Base-by-base conservation (phyloP, 225 moss, liverwort and hornwort genomes). In the Sphagnum tenellum region DNA sequence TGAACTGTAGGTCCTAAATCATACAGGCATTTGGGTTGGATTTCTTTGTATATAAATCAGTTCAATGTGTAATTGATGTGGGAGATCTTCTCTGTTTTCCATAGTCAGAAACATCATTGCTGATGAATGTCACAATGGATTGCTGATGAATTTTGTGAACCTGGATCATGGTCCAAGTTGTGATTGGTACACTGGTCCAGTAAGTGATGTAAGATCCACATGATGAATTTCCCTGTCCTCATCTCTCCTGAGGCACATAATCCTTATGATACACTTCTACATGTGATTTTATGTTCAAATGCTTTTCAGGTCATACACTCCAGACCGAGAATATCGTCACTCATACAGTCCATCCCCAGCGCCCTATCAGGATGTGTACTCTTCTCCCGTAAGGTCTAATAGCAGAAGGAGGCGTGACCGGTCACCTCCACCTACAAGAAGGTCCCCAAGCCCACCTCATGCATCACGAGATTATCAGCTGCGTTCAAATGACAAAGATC, bases 281-380 rank as follows among this genome's bases (percentile, higher is more conserved):
- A 54, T 55, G n/a, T 62, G 8, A 48, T 64, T 52, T 45, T 0
- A 49, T 57, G 14, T 53, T 75, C 29, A 29, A 72, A 64, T 8
- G 5, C 5, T 9, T 8, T 8, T 11, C 51, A 85, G 88, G 60
- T 89, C 89, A 12, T 74, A 74, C 63, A 69, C 77, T 29, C 83
- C 83, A 56, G 85, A 79, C 68, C 84, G 90, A 54, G 78, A 63
- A 53, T 77, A 60, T 64, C 72, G 81, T 12, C 82, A 75, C 67
- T 94, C 94, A 53, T 75, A 63, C 45, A 81, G 87, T 45, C 85
- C 79, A 48, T 79, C 86, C 61, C 83, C 87, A 60, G 77, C 76
- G 55, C 75, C 64, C 59, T 69, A 76, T 66, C 76, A 74, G 45
- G 65, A 74, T 63, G 72, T 66, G 54, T 68, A 64, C 67, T 79